Base-by-base conservation (phyloP, 495 filamentous ascomycete species). In the Xylaria sp. region DNA sequence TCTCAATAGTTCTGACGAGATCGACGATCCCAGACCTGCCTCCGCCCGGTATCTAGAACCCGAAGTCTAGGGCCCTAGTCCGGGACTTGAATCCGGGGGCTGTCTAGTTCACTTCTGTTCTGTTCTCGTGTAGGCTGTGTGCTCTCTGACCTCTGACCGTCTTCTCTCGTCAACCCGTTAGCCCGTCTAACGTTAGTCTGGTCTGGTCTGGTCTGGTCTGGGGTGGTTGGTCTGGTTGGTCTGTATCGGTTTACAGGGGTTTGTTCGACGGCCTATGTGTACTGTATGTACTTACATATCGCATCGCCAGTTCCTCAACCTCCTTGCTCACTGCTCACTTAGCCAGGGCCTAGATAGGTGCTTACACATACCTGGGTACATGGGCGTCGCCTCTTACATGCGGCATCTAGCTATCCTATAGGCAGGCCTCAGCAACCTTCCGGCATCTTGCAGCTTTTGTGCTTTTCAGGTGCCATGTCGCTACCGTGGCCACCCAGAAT, bases 401-500 rank as follows among this genome's bases (percentile, higher is more conserved):
- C 64, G 44, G 41, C 35, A 63, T 61, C 41, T 43, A 14, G 43
- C 26, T 37, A 37, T 71, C 12, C n/a, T 43, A 33, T 64, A 59
- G 46, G 64, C 64, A 66, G 61, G 29, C 69, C 52, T 58, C 9
- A 41, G 52, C 69, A 58, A 37, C 50, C 44, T 17, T 35, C 61
- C 61, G 69, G 61, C 61, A 71, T 58, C 69, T 64, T 66, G 69
- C 69, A 64, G 69, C 35, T 40, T 48, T 19, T 61, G 69, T 48
- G 50, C 57, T 53, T 24, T 50, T 71, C 69, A 59, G 61, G 50
- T 71, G 69, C 61, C 61, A 71, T 71, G 69, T 71, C 61, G 61
- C 46, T 71, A 46, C 69, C 50, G 69, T 59, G 61, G 69, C 50
- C 61, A 71, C 52, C 69, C 69, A 71, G 69, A 58, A 66, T 65